These are phyloP conservation scores for Apiospora aurea DNA, from an alignment of 2,329 filamentous ascomycete species.

Conservation along the genomic window DNA sequence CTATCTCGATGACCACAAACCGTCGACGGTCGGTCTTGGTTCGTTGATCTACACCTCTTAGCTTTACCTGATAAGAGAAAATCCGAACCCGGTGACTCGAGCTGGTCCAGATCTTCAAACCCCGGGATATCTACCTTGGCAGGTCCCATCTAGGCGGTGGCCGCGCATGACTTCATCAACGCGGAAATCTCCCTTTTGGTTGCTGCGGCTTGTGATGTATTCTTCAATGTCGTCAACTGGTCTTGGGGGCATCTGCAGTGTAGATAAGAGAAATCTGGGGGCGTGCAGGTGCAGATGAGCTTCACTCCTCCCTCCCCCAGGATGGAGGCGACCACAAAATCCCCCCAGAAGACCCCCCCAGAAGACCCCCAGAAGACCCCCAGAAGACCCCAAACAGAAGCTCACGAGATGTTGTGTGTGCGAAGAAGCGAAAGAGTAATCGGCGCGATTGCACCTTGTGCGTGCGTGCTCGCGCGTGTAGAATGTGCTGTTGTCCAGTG, in stretches of 20 bases:
- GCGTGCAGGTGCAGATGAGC: not conserved
- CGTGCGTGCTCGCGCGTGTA: not conserved
- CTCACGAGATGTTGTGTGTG: not conserved
- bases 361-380: too few relatives aligned
- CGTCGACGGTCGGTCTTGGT: not conserved
- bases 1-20: too few relatives aligned
- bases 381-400: not conserved
- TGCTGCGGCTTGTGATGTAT: conserved; percentile 1
- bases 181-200: not conserved
- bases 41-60: not conserved
- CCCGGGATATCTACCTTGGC: conserved; percentile 6
- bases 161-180: conserved; percentile 1
- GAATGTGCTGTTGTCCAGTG: not conserved
- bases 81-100: not conserved
- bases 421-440: not conserved
- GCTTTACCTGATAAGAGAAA: not conserved
- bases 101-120: not conserved
- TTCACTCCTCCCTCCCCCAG: not conserved
- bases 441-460: not conserved
- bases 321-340: not conserved
- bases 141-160: not conserved
- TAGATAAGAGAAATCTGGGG: not conserved
- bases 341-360: too few relatives aligned
- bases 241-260: not conserved
- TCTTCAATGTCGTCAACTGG: not conserved